phyloP scores from a whole-genome alignment of 345 rosid genomes.

The Salix udensis region DNA sequence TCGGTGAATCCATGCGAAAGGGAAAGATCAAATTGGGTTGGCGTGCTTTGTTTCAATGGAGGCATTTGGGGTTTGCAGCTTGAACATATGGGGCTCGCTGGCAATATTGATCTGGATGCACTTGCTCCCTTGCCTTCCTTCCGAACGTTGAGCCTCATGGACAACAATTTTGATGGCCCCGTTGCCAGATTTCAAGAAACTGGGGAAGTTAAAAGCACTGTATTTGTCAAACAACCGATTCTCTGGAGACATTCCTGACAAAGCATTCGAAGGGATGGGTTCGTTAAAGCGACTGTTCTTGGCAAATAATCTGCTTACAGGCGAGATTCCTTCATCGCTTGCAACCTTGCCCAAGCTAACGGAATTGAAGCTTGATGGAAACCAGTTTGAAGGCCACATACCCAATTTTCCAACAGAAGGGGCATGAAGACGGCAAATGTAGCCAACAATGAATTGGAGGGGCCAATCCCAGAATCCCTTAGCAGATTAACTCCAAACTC shows the following conservation, averaged over 20 bases:
- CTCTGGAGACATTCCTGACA: conserved; percentile 49
- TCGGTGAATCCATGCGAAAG: conserved; percentile 35
- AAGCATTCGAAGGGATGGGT: conserved; percentile 52
- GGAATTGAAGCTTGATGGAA: conserved; percentile 62
- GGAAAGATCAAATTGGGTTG: conserved; percentile 46
- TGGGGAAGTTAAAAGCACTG: conserved; percentile 46
- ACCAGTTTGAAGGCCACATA: conserved; percentile 50
- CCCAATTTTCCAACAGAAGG: conserved; percentile 44
- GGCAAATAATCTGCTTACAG: conserved; percentile 56
- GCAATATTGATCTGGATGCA: conserved; percentile 41
- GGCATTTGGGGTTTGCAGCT: conserved; percentile 58
- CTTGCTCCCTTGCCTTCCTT: conserved; percentile 35
- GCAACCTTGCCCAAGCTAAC: conserved; percentile 45
- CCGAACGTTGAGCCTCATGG: conserved; percentile 64
- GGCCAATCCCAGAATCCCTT: conserved; percentile 60
- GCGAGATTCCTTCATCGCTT: conserved; percentile 54
- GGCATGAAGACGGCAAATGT: conserved; percentile 40
- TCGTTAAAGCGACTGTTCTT: conserved; percentile 52
- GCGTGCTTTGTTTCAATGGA: conserved; percentile 48
- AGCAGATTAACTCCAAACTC: conserved; percentile 35
- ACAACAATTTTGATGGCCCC: conserved; percentile 53
- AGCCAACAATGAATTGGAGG: conserved; percentile 62
- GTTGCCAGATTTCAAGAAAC: conserved; percentile 48
- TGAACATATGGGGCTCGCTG: conserved; percentile 51
- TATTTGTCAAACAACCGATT: conserved; percentile 61